These are phyloP conservation scores for Pyrenochaeta sp. DNA, from an alignment of 2,329 filamentous ascomycete genomes.

Conservation along the genomic window DNA sequence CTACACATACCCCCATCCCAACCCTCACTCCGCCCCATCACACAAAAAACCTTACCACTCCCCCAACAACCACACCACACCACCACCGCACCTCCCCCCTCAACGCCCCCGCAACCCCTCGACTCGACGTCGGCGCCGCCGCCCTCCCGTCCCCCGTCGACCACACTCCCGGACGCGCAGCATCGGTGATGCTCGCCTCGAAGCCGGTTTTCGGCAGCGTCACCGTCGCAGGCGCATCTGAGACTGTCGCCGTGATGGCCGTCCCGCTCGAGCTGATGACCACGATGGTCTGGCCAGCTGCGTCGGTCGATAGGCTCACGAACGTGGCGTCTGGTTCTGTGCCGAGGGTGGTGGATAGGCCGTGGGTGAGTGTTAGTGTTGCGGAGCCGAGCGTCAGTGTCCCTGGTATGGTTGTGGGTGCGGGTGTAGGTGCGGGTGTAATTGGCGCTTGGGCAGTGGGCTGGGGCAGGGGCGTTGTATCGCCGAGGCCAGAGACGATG, in stretches of 20 bases:
- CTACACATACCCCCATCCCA: no score
- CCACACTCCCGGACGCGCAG: conserved; percentile 5
- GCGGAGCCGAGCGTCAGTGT: conserved; percentile 20
- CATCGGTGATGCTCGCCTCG: conserved; percentile 27
- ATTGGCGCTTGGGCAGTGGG: conserved; percentile 6
- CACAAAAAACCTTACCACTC: no score
- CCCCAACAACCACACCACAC: conserved; percentile 9
- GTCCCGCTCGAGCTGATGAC: conserved; percentile 36
- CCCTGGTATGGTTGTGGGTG: conserved; percentile 9
- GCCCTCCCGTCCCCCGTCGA: not conserved
- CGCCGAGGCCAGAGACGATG: conserved; percentile 25
- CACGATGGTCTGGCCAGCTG: conserved; percentile 32
- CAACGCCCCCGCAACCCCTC: conserved; percentile 6
- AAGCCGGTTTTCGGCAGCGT: conserved; percentile 27
- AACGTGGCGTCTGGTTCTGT: conserved; percentile 25
- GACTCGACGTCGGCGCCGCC: conserved; percentile 17
- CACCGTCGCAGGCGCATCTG: conserved; percentile 24
- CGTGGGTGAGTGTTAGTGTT: conserved; percentile 33
- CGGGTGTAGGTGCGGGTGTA: conserved; percentile 2
- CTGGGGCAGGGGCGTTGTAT: conserved; percentile 12
- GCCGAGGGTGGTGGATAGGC: conserved; percentile 35
- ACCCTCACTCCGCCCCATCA: no score
- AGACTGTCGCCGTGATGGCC: conserved; percentile 34
- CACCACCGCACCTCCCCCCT: conserved; percentile 11
- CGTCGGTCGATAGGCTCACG: conserved; percentile 32